Evolutionary conservation across 2,329 filamentous ascomycete genomes (phyloP).

Genomic region (Zopfia rhizophila): DNA sequence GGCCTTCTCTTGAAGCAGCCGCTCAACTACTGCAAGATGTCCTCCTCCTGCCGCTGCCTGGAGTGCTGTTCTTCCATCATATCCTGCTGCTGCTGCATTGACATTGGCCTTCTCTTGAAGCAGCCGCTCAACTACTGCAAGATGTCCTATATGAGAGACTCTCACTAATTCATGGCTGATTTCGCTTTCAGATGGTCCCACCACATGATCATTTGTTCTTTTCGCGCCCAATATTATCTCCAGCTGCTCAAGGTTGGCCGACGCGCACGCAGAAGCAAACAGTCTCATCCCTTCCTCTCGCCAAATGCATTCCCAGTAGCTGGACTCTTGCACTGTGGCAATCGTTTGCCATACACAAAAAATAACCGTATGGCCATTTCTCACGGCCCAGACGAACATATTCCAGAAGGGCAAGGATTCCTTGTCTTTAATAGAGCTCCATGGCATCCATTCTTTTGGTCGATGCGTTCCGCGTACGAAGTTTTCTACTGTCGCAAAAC

Average conservation of each 20-base stretch:
- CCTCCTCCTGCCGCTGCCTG: conserved; percentile 20
- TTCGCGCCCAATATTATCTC: conserved; percentile 20
- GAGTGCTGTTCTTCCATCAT: conserved; percentile 21
- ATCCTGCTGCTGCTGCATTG: conserved; percentile 16
- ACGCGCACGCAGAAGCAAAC: conserved; percentile 24
- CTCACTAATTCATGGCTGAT: conserved; percentile 14
- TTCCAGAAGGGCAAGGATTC: conserved; percentile 25
- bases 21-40: conserved; percentile 23
- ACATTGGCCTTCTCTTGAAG: conserved; percentile 19
- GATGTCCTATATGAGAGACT: conserved; percentile 20
- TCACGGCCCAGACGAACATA: conserved; percentile 29
- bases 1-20: conserved; percentile 22
- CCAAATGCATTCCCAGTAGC: conserved; percentile 29
- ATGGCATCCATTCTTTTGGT: conserved; percentile 28
- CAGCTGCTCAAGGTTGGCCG: conserved; percentile 25
- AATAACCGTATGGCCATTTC: conserved; percentile 23
- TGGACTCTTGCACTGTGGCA: conserved; percentile 16
- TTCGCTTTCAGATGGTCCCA: conserved; percentile 18
- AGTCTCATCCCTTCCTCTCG: conserved; percentile 22
- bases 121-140: conserved; percentile 19
- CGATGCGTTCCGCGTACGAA: conserved; percentile 21
- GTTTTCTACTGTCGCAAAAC: conserved; percentile 17
- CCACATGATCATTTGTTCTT: conserved; percentile 3
- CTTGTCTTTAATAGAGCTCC: conserved; percentile 20
- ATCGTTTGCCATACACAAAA: conserved; percentile 24